phyloP scores from a whole-genome alignment of 768 basidiomycete genomes.

The Tulasnella sp. region DNA sequence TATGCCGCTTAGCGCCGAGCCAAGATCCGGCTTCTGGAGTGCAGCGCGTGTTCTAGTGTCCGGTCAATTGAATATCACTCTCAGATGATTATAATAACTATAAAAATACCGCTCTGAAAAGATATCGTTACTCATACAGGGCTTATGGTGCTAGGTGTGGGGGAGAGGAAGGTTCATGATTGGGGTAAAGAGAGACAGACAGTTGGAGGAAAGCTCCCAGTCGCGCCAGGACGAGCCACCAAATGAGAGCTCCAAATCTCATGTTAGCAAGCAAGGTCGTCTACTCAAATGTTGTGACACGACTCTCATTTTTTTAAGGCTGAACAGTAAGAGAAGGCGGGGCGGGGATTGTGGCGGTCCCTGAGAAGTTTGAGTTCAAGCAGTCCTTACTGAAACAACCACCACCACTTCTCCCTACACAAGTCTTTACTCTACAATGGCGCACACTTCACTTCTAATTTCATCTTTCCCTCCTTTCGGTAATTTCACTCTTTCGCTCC shows the following conservation, averaged over 20 bases:
- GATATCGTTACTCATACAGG: too few species aligned
- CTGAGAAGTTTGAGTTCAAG: background rate
- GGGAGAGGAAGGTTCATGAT: too few species aligned
- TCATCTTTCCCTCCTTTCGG: conserved; percentile 62
- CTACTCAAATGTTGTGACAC: background rate
- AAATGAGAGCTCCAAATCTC: too few species aligned
- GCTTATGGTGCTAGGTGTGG: too few species aligned
- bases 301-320: background rate
- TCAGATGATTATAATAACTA: background rate
- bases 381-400: background rate
- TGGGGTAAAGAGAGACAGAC: too few species aligned
- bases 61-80: background rate
- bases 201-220: too few species aligned
- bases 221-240: too few species aligned
- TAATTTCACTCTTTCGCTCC: conserved; percentile 49
- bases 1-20: conserved; percentile 1
- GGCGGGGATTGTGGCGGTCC: background rate
- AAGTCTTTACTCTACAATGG: background rate
- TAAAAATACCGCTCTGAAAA: too few species aligned
- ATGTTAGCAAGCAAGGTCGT: too few species aligned
- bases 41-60: background rate
- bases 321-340: too few species aligned
- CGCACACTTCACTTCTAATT: conserved; percentile 43
- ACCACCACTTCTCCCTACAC: background rate
- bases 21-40: background rate